A percentile compares a stretch with the other conserved stretches of the same genome.
These are phyloP conservation scores for Mucuna pruriens DNA, from an alignment of 306 rosid species.

Conservation along the genomic window DNA sequence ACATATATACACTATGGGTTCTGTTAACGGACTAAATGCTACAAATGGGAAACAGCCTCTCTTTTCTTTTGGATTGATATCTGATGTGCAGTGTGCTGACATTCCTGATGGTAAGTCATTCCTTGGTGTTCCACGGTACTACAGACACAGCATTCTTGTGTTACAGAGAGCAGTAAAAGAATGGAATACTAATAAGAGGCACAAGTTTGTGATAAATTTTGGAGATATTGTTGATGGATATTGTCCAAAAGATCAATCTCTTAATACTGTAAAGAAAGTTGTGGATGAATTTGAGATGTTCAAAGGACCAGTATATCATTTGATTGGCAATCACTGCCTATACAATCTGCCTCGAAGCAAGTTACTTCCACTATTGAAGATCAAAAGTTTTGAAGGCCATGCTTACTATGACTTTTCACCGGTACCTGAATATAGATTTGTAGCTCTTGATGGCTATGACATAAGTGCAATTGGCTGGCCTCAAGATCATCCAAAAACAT, in stretches of 20 bases:
- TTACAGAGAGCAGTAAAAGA: constrained; percentile 74
- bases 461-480: constrained; percentile 95
- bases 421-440: constrained; percentile 66
- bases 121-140: constrained; percentile 84
- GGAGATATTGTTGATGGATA: constrained; percentile 94
- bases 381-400: constrained; percentile 46
- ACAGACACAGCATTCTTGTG: constrained; percentile 78
- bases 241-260: constrained; percentile 82
- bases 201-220: constrained; percentile 69
- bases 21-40: constrained; percentile 41
- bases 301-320: constrained; percentile 72
- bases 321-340: constrained; percentile 95
- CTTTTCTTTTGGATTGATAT: constrained; percentile 84
- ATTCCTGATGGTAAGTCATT: constrained; percentile 88
- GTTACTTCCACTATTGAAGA: constrained; percentile 77
- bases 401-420: constrained; percentile 93
- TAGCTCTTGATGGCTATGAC: constrained; percentile 87
- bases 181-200: constrained; percentile 71
- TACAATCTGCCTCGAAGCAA: constrained; percentile 85
- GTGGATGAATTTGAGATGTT: constrained; percentile 64
- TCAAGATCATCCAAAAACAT: constrained; percentile 65
- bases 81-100: constrained; percentile 92
- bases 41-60: constrained; percentile 58
- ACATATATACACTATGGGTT: constrained; percentile 59
- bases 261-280: constrained; percentile 59